Conservation (phyloP, 345 rosid species). For the Citrus unshiu region DNA sequence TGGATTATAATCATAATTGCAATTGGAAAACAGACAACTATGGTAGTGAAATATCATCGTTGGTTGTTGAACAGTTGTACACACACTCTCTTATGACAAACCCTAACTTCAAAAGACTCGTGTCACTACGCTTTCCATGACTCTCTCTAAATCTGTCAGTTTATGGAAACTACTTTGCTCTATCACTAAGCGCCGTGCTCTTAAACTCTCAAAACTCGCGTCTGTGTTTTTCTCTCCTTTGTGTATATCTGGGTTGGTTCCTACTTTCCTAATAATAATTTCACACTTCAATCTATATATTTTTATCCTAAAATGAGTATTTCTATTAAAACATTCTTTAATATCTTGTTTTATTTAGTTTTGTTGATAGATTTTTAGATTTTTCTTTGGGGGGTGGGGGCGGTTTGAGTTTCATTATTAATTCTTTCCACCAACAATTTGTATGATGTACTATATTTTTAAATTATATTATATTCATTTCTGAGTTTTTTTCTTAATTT, state of each 20-base stretch:
- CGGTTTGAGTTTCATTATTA: neutral
- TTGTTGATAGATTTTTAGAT: neutral
- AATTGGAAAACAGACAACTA: constrained; percentile 5
- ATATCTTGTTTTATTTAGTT: neutral
- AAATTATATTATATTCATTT: too few species aligned
- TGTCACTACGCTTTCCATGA: neutral
- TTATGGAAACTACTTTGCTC: neutral
- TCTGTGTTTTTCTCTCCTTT: neutral
- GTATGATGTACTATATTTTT: neutral
- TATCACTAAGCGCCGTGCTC: neutral
- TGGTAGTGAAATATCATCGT: constrained; percentile 15
- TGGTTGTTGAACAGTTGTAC: constrained; percentile 12
- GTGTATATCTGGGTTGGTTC: neutral
- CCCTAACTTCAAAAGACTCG: neutral
- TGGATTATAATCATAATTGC: constrained; percentile 9
- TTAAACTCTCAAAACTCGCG: neutral
- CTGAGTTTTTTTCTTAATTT: neutral
- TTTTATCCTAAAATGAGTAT: neutral
- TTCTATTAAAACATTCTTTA: neutral
- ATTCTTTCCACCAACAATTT: neutral
- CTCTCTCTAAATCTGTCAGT: constrained; percentile 5
- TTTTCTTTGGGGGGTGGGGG: too few species aligned
- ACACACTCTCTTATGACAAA: neutral
- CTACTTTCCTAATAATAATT: neutral
- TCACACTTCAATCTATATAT: neutral